phyloP scores from a whole-genome alignment of 1,284 basidiomycete species.

The Lignosus rhinocerotis region DNA sequence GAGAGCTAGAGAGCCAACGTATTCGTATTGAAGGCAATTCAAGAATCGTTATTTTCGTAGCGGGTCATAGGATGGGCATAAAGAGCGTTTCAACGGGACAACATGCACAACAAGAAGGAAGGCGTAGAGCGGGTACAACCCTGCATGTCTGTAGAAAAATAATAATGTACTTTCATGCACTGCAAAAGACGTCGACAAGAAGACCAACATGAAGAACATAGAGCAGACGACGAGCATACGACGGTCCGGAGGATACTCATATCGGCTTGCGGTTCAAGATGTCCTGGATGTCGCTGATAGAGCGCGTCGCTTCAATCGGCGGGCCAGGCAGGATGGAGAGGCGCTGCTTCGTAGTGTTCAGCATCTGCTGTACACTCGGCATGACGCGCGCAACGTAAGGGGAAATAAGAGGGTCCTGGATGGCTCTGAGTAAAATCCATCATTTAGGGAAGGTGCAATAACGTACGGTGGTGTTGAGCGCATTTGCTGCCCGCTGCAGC shows the following conservation, averaged over 20 bases:
- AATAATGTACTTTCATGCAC: conserved; percentile 25
- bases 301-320: conserved; percentile 64
- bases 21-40: background rate
- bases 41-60: conserved; percentile 23
- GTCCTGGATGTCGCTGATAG: conserved; percentile 73
- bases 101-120: conserved; percentile 14
- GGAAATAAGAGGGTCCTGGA: conserved; percentile 74
- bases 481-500: conserved; percentile 70
- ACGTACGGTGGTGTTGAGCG: conserved; percentile 70
- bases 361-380: conserved; percentile 70
- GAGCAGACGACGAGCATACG: conserved; percentile 1
- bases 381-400: conserved; percentile 79
- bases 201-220: conserved; percentile 12
- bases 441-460: background rate
- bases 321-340: conserved; percentile 73
- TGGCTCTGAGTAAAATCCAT: conserved; percentile 2
- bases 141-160: conserved; percentile 12
- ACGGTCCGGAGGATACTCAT: conserved; percentile 15
- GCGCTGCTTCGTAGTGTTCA: conserved; percentile 77
- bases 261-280: conserved; percentile 63
- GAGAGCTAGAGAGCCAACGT: conserved; percentile 7
- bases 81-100: conserved; percentile 17
- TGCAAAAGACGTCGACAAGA: conserved; percentile 10
- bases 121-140: conserved; percentile 20
- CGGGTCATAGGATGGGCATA: conserved; percentile 17